Conservation (phyloP, 345 rosid genomes). For the Aquilaria sinensis region DNA sequence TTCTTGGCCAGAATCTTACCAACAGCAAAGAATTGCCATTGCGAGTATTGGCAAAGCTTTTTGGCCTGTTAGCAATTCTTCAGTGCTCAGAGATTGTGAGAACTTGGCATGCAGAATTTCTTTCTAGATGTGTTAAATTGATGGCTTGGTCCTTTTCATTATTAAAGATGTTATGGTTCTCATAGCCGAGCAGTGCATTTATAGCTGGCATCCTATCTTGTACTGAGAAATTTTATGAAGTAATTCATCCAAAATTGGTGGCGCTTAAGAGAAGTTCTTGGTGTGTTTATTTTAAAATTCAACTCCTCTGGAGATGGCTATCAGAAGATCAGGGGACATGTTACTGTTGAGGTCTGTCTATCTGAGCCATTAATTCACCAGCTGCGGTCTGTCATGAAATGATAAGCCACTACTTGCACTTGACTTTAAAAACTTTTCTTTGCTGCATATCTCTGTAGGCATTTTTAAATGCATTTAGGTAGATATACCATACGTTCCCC, state of each 20-base stretch:
- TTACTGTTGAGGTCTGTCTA: conserved; percentile 14
- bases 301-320: conserved; percentile 16
- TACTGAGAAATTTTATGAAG: conserved; percentile 5
- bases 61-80: conserved; percentile 12
- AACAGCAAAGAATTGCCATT: too few species aligned
- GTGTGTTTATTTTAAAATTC: conserved; percentile 21
- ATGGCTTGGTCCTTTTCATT: conserved; percentile 12
- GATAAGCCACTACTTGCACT: conserved; percentile 23
- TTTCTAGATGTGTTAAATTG: conserved; percentile 18
- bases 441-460: not conserved
- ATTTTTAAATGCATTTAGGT: too few species aligned
- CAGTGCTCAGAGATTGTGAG: conserved; percentile 9
- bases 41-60: not conserved
- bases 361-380: conserved; percentile 27
- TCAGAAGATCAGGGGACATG: conserved; percentile 16
- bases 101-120: conserved; percentile 7
- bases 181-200: conserved; percentile 15
- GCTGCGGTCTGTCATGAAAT: conserved; percentile 24
- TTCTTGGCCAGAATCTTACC: too few species aligned
- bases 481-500: too few species aligned
- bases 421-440: not conserved
- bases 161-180: conserved; percentile 18
- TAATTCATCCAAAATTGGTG: conserved; percentile 10
- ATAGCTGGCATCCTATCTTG: conserved; percentile 10
- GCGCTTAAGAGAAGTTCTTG: conserved; percentile 1